A percentile compares a stretch with the other conserved stretches of the same genome.
Conservation (phyloP, 164 flowering plant species). For the Vitis cinerea region DNA sequence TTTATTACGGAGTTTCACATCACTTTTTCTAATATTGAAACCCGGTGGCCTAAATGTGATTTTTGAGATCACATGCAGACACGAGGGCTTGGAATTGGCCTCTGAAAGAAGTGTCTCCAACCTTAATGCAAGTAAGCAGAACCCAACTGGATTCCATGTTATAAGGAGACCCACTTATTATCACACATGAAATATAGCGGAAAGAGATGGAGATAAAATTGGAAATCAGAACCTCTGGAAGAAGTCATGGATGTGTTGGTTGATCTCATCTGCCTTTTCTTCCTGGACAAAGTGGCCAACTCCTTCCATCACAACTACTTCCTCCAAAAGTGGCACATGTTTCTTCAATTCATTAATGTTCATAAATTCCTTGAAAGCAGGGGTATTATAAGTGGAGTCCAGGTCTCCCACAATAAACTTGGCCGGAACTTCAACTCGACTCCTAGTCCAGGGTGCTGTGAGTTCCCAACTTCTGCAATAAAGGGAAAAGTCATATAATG, state of each 20-base stretch:
- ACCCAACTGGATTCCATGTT: no score
- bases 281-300: constrained; percentile 59
- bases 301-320: constrained; percentile 60
- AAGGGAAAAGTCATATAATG: no score
- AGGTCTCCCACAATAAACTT: constrained; percentile 65
- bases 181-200: neutral
- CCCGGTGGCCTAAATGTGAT: no score
- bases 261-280: constrained; percentile 55
- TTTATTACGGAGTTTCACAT: no score
- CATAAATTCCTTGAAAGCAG: constrained; percentile 43
- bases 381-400: constrained; percentile 43
- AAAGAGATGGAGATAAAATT: neutral
- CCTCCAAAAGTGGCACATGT: constrained; percentile 57
- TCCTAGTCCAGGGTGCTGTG: constrained; percentile 59
- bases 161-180: no score
- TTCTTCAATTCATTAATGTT: constrained; percentile 47
- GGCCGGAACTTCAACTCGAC: constrained; percentile 46
- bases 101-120: no score
- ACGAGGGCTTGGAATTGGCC: no score
- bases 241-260: constrained; percentile 46
- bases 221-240: constrained; percentile 32
- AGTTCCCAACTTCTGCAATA: constrained; percentile 63
- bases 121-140: no score
- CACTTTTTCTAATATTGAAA: no score
- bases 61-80: no score